Conservation (phyloP, 306 rosid species). For the Corylus americana region DNA sequence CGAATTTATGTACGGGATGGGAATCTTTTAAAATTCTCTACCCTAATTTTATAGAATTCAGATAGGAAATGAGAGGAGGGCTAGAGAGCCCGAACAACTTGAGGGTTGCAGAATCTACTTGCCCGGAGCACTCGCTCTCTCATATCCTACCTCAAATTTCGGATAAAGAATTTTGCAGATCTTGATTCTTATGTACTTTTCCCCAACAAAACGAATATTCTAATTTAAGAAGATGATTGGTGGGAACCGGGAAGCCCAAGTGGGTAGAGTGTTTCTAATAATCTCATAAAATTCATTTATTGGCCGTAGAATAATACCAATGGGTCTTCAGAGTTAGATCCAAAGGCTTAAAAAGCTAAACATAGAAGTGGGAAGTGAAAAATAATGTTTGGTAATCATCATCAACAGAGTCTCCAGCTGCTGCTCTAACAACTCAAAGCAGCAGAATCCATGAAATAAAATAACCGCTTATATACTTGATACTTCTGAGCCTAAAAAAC, state of each 20-base stretch:
- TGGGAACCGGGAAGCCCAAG: background rate
- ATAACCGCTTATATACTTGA: background rate
- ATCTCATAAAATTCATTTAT: constrained; percentile 15
- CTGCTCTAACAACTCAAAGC: constrained; percentile 1
- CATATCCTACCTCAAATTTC: too few relatives aligned
- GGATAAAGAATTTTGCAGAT: too few relatives aligned
- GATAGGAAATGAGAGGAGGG: too few relatives aligned
- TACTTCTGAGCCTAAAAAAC: background rate
- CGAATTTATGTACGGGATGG: too few relatives aligned
- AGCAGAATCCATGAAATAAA: background rate
- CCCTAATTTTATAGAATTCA: too few relatives aligned
- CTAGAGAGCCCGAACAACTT: too few relatives aligned
- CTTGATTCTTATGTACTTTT: too few relatives aligned
- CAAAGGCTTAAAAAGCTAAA: constrained; percentile 13
- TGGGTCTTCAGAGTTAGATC: constrained; percentile 23
- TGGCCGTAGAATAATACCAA: constrained; percentile 6
- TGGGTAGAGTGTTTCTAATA: constrained; percentile 6
- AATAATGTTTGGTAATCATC: background rate
- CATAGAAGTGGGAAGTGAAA: constrained; percentile 13
- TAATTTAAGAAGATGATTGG: background rate
- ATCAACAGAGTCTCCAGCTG: constrained; percentile 4
- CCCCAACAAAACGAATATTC: background rate
- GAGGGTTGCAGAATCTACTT: too few relatives aligned
- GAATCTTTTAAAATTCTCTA: too few relatives aligned
- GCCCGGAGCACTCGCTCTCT: too few relatives aligned